Evolutionary conservation across 345 rosid genomes (phyloP).

Genomic region (Carallia brachiata): DNA sequence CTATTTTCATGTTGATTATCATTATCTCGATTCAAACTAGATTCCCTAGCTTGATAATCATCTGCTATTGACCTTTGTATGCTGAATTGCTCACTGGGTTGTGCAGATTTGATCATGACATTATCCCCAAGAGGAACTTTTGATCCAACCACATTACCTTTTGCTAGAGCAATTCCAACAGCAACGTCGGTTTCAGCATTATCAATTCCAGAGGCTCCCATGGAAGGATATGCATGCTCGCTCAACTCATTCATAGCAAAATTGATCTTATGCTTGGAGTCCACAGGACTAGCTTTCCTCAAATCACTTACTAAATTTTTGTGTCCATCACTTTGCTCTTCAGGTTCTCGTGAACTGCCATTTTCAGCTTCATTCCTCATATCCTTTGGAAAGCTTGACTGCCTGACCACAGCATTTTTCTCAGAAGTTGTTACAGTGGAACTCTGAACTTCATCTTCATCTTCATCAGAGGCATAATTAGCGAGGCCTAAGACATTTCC

Average conservation of each 20-base stretch:
- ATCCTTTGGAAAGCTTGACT: conserved; percentile 31
- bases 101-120: conserved; percentile 22
- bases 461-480: conserved; percentile 89
- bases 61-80: conserved; percentile 26
- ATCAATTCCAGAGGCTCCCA: conserved; percentile 3
- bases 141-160: conserved; percentile 25
- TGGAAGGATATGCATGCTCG: conserved; percentile 19
- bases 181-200: conserved; percentile 29
- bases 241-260: conserved; percentile 16
- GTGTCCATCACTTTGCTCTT: conserved; percentile 18
- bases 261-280: conserved; percentile 25
- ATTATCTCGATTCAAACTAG: conserved; percentile 33
- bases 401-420: conserved; percentile 31
- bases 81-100: conserved; percentile 18
- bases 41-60: conserved; percentile 39
- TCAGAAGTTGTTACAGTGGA: conserved; percentile 29
- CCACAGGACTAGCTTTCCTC: conserved; percentile 18
- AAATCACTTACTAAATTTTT: conserved; percentile 21
- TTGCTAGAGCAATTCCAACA: conserved; percentile 23
- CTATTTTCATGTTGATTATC: conserved; percentile 42
- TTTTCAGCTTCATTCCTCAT: conserved; percentile 34
- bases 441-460: conserved; percentile 51
- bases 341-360: conserved; percentile 33
- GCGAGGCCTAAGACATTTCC: conserved; percentile 90
- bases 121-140: conserved; percentile 18